Base-by-base conservation (phyloP, 1,284 basidiomycete species). In the Papiliotrema terrestris region DNA sequence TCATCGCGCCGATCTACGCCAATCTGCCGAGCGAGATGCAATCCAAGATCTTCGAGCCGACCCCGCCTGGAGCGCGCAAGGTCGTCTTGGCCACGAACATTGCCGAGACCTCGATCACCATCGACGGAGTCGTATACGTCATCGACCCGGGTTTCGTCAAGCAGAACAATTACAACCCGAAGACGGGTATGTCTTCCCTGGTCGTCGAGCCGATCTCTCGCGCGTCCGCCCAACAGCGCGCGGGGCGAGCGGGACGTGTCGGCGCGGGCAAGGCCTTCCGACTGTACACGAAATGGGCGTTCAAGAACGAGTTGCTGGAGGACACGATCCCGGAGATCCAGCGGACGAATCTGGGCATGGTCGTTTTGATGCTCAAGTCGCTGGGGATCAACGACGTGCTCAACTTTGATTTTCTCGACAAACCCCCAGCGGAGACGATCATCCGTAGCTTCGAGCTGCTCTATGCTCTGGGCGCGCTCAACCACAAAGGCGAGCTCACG, bases 21-120 rank as follows among this genome's bases (percentile, higher is more conserved):
- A 98, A 97, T 72, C 78, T 99, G 35, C 96, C 96, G 1, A 94
- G 89, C 63, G 96, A 99, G 60, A 93, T 98, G 93, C 96, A 99
- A 75, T 89, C 93, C 36, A 97, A 97, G 79, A 98, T 98, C 60
- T 99, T 98, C 75, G 96, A 99, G 75, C 94, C 95, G 1, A 98
- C 96, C 8, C 95, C 96, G 0, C 88, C 91, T 55, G 93, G 93
- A 11, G 91, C 96, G 17, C 82, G 96, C 53, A 99, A 98, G 77
- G 80, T 80, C 48, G 95, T 98, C 17, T 80, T 99, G 38, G 96
- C 96, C 1, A 99, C 96, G 29, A 98, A 98, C 73, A 98, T 99
- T 63, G 96, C 96, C 25, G 94, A 98, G 76, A 98, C 94, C 1
- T 94, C 91, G 8, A 96, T 98, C 69, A 97, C 94, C 1, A 97